Base-by-base conservation (phyloP, 768 basidiomycete species). In the Tricholoma sp. region DNA sequence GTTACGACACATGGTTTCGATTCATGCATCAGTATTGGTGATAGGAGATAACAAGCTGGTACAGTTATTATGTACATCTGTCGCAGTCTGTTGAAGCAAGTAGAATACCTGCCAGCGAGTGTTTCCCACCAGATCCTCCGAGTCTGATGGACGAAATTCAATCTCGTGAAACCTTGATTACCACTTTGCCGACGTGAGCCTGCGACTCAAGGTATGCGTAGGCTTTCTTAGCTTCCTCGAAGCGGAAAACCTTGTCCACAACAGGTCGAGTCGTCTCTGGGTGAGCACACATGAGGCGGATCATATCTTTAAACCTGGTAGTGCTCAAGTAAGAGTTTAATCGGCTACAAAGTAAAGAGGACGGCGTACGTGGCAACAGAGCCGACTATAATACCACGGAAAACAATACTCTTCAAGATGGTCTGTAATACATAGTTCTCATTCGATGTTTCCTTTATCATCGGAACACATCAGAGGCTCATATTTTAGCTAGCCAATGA, bases 171-270 rank as follows among this genome's bases (percentile, higher is more conserved):
- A 84, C 76, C 68, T 75, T 76, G 58, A 84, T 79, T 16, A 81
- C 80, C 14, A 85, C 76, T 69, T 87, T 85, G 14, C 85, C 85
- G 19, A 84, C 78, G 64, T 85, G 83, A 57, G 75, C 74, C 58
- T 84, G 82, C 1, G 75, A 78, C 57, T 77, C 72, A 55, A 84
- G 71, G 63, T 84, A 76, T 46, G 71, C 69, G 64, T 81, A 85
- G 1, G 84, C 85, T 46, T 77, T 70, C 27, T 72, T 67, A 5
- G 76, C 71, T n/a, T 85, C 66, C 49, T 80, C 78, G 63, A 84
- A 87, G 10, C 71, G 55, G 71, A 86, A 86, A 0, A 84, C 76
- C 67, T 77, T 79, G 72, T 84, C 79, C 39, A 85, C 67, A 18
- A 82, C 72, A 0, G 84, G 84, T 18, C 67, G 73, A 3, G 83